These are phyloP conservation scores for Saturnispora mendoncae DNA, from an alignment of 805 yeast genomes.

Conservation along the genomic window DNA sequence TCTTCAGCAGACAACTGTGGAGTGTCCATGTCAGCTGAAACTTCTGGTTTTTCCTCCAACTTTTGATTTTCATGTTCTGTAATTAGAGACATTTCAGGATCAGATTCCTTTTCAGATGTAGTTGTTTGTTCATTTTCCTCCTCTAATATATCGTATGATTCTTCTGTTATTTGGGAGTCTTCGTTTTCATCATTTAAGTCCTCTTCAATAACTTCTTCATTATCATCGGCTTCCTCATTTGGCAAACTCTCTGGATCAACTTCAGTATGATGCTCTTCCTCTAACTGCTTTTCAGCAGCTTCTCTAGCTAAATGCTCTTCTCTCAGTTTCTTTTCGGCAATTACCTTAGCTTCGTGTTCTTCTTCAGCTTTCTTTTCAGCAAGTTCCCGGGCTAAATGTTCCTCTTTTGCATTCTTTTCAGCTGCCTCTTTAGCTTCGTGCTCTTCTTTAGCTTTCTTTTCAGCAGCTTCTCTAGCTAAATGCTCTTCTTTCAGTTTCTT, in stretches of 20 bases:
- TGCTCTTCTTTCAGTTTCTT: not conserved
- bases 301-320: not conserved
- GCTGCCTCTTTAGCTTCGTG: not conserved
- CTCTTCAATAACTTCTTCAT: not conserved
- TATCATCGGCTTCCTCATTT: not conserved
- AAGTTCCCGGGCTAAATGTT: not conserved
- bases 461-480: not conserved
- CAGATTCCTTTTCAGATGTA: too few relatives aligned
- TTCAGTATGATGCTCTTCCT: not conserved
- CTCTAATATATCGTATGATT: too few relatives aligned
- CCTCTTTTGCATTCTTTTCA: constrained; percentile 5
- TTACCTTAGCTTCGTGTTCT: not conserved
- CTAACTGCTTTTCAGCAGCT: not conserved
- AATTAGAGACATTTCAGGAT: not conserved
- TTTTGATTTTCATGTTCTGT: not conserved
- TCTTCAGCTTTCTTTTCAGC: not conserved
- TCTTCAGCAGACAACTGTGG: not conserved
- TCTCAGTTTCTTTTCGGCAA: not conserved
- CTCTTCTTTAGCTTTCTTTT: not conserved
- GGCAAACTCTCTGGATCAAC: not conserved
- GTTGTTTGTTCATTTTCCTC: too few relatives aligned
- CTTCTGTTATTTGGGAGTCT: not conserved
- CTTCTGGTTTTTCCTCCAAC: too few relatives aligned
- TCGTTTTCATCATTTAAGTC: not conserved
- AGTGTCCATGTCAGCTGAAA: not conserved